Percentiles rank a stretch among this genome's conserved stretches.
Evolutionary conservation across 495 filamentous ascomycete genomes (phyloP).

Genomic region (Lasiosphaeris hirsuta): DNA sequence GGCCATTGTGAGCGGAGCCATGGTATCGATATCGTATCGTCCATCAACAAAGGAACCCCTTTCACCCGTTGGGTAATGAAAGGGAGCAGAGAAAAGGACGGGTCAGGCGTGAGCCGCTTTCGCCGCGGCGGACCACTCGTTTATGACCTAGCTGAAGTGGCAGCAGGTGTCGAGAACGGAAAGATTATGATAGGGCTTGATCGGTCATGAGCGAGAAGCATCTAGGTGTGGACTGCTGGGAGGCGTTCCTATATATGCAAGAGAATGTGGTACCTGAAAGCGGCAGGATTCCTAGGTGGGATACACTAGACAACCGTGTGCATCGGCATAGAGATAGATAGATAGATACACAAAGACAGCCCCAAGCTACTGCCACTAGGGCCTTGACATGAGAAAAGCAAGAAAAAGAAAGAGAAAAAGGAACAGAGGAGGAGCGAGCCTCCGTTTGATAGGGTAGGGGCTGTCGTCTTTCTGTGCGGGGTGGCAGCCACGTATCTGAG

Average conservation of each 20-base stretch:
- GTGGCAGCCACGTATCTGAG: not conserved
- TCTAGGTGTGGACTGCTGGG: not conserved
- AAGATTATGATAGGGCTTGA: no score
- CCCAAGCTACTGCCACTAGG: not conserved
- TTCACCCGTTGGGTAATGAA: no score
- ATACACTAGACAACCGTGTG: not conserved
- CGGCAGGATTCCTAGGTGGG: not conserved
- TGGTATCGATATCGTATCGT: constrained; percentile 1
- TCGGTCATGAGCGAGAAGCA: no score
- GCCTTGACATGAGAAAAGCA: not conserved
- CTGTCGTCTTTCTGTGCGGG: not conserved
- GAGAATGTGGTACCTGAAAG: not conserved
- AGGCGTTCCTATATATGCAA: not conserved
- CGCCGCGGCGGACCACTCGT: no score
- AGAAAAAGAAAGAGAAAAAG: not conserved
- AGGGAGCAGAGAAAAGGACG: no score
- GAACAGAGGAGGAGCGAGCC: not conserved
- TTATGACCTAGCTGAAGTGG: no score
- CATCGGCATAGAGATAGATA: constrained; percentile 4
- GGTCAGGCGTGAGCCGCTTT: not conserved
- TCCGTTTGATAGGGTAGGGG: not conserved
- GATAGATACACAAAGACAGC: constrained; percentile 1
- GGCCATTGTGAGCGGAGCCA: constrained; percentile 13
- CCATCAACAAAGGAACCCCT: constrained; percentile 8
- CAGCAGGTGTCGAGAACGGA: no score